phyloP scores from a whole-genome alignment of 2,329 filamentous ascomycete species.

The Microcyclosporella mali region DNA sequence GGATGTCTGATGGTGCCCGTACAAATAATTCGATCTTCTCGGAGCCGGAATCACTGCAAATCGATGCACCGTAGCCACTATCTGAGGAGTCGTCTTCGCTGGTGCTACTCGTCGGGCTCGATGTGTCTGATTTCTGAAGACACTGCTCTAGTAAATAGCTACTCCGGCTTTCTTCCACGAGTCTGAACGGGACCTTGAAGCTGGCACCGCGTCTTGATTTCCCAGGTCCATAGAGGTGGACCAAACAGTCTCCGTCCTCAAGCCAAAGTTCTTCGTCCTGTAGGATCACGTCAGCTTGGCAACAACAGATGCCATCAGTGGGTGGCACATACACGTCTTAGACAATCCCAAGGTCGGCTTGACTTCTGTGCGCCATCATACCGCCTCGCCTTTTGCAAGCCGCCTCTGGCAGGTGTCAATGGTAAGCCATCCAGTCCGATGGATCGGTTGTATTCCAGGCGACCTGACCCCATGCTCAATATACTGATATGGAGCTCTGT shows the following conservation, averaged over 20 bases:
- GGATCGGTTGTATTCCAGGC: background rate
- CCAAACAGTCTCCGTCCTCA: conserved; percentile 60
- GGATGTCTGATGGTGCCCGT: conserved; percentile 53
- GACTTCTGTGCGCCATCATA: conserved; percentile 15
- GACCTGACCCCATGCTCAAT: background rate
- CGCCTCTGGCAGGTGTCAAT: background rate
- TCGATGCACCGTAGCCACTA: conserved; percentile 4
- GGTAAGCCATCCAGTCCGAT: background rate
- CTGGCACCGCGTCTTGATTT: conserved; percentile 61
- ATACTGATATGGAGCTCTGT: background rate
- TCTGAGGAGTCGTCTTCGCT: conserved; percentile 23
- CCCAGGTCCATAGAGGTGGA: conserved; percentile 62
- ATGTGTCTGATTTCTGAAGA: conserved; percentile 20
- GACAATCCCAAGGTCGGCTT: conserved; percentile 13
- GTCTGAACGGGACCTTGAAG: conserved; percentile 57
- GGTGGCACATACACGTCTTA: conserved; percentile 9
- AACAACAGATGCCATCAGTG: background rate
- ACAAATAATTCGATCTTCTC: conserved; percentile 56
- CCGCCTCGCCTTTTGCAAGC: conserved; percentile 3
- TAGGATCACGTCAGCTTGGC: background rate
- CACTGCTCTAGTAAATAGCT: conserved; percentile 52
- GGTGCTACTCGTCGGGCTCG: conserved; percentile 15
- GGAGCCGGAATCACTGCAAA: conserved; percentile 1
- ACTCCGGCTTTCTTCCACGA: conserved; percentile 54
- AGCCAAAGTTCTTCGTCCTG: conserved; percentile 70